Conservation (phyloP, 2,329 filamentous ascomycete genomes). For the Cephalotrichum gorgonifer region DNA sequence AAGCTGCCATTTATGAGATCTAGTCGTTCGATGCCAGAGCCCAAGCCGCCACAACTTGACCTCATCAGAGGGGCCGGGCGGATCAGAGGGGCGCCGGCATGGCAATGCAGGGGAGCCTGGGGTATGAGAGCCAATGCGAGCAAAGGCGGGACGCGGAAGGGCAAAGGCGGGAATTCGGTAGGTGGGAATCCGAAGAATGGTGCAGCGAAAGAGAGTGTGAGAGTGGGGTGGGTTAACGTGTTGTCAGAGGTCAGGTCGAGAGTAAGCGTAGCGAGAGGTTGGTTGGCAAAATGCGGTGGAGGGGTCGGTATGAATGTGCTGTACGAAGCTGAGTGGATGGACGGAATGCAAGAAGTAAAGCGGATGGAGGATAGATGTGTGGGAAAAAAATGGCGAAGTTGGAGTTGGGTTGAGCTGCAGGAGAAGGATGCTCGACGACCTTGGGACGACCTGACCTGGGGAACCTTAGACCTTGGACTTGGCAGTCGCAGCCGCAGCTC, state of each 20-base stretch:
- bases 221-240: neutral
- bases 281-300: neutral
- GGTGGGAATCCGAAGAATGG: no score
- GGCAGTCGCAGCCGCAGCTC: neutral
- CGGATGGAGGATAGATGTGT: neutral
- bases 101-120: neutral
- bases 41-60: neutral
- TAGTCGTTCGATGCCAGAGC: neutral
- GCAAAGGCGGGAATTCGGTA: neutral
- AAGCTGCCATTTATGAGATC: constrained; percentile 5
- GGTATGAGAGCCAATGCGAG: neutral
- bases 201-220: neutral
- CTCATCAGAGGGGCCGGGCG: neutral
- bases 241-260: neutral
- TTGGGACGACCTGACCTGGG: neutral
- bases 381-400: neutral
- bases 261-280: neutral
- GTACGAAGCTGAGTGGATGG: neutral
- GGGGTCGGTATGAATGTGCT: neutral
- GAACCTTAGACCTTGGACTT: no score
- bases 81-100: neutral
- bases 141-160: neutral
- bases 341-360: neutral
- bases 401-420: neutral
- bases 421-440: neutral